phyloP scores from a whole-genome alignment of 2,329 filamentous ascomycete genomes.

The Alternaria triticina region DNA sequence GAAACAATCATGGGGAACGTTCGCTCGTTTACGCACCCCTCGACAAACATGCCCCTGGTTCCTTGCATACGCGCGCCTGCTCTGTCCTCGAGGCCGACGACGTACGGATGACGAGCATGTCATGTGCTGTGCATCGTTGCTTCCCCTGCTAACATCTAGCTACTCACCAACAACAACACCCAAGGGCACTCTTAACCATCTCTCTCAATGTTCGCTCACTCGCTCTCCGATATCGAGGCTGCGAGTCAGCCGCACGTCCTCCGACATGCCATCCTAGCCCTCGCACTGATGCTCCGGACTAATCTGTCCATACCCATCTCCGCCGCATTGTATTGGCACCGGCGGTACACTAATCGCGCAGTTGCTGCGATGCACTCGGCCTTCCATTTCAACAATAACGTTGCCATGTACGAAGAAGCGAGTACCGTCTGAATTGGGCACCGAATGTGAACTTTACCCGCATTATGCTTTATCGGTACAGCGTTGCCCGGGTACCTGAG shows the following conservation, averaged over 20 bases:
- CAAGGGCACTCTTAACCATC: not conserved
- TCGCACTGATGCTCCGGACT: not conserved
- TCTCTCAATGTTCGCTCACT: not conserved
- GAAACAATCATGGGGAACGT: not conserved
- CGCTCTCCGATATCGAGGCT: not conserved
- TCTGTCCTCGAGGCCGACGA: constrained; percentile 3
- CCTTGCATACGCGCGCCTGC: constrained; percentile 4
- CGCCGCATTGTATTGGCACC: not conserved
- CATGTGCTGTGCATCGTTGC: not conserved
- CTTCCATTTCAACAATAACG: not conserved
- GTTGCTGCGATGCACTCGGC: not conserved
- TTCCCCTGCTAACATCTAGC: not conserved
- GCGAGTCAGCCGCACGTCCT: not conserved
- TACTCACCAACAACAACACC: not conserved
- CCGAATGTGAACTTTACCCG: not conserved
- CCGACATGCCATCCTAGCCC: not conserved
- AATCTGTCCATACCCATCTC: not conserved
- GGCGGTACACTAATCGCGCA: not conserved
- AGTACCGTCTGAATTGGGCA: not conserved
- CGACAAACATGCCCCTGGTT: not conserved
- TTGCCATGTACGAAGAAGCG: not conserved
- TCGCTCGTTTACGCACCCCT: not conserved
- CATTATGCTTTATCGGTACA: not conserved
- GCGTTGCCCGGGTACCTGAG: not conserved
- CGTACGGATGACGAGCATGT: not conserved